Conservation (phyloP, 495 filamentous ascomycete genomes). For the Penicillium goetzii region DNA sequence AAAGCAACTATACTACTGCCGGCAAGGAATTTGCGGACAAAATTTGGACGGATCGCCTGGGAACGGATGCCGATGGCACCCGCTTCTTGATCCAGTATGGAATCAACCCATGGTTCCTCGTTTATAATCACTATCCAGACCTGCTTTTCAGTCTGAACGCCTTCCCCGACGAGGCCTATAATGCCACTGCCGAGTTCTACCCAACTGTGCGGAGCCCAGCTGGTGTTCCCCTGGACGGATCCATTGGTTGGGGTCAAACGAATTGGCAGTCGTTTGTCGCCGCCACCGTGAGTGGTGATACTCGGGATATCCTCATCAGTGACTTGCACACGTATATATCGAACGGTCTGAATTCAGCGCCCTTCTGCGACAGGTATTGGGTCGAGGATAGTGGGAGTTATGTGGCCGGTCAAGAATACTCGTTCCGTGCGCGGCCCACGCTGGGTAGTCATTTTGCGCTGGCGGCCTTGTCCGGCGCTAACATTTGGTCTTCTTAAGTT, state of each 20-base stretch:
- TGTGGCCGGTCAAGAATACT: conserved; percentile 20
- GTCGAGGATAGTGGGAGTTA: conserved; percentile 22
- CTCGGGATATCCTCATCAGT: conserved; percentile 34
- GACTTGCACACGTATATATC: conserved; percentile 44
- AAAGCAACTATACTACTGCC: conserved; percentile 39
- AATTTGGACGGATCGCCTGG: conserved; percentile 44
- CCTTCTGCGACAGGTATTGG: conserved; percentile 45
- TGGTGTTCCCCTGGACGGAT: conserved; percentile 39
- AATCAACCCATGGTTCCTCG: conserved; percentile 38
- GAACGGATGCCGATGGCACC: conserved; percentile 37
- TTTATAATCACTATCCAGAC: conserved; percentile 48
- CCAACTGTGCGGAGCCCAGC: conserved; percentile 31
- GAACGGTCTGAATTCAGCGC: conserved; percentile 44
- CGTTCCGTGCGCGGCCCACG: conserved; percentile 28
- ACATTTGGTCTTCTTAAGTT: conserved; percentile 21
- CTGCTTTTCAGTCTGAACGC: conserved; percentile 40
- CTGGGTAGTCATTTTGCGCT: conserved; percentile 30
- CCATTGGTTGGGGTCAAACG: conserved; percentile 42
- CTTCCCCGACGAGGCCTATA: conserved; percentile 41
- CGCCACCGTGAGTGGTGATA: conserved; percentile 28
- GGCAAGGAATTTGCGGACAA: conserved; percentile 41
- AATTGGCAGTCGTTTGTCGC: conserved; percentile 44
- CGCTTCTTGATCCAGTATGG: conserved; percentile 47
- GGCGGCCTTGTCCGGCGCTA: conserved; percentile 23
- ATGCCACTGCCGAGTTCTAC: conserved; percentile 41